Evolutionary conservation across 2,329 filamentous ascomycete species (phyloP).

Genomic region (Alternaria sp.): DNA sequence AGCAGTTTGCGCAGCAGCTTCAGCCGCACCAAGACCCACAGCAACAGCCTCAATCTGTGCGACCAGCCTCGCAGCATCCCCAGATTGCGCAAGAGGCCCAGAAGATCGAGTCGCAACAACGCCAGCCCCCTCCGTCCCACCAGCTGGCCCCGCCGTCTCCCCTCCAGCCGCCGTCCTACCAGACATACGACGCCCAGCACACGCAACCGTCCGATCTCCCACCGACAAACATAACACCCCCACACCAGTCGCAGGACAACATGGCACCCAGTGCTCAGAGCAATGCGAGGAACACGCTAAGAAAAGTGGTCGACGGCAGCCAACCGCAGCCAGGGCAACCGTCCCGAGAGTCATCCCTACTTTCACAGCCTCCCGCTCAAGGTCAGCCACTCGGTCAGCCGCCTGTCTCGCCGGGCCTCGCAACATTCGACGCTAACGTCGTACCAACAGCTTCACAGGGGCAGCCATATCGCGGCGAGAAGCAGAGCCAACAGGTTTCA

Average conservation of each 20-base stretch:
- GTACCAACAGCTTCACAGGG: slow-evolving; percentile 57
- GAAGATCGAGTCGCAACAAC: slow-evolving; percentile 41
- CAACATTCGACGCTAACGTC: slow-evolving; percentile 57
- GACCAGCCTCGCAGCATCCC: slow-evolving; percentile 41
- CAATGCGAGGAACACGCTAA: slow-evolving; percentile 41
- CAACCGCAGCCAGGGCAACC: slow-evolving; percentile 42
- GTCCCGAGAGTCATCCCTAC: slow-evolving; percentile 47
- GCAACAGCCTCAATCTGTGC: slow-evolving; percentile 39
- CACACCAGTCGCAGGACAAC: slow-evolving; percentile 43
- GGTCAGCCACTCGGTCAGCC: slow-evolving; percentile 49
- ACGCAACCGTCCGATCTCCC: slow-evolving; percentile 36
- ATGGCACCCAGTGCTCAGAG: slow-evolving; percentile 42
- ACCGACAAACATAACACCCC: slow-evolving; percentile 40
- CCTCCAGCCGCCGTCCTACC: slow-evolving; percentile 43
- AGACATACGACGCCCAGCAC: slow-evolving; percentile 45
- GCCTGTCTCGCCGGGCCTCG: slow-evolving; percentile 50
- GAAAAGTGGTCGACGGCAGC: slow-evolving; percentile 46
- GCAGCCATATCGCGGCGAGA: slow-evolving; percentile 54
- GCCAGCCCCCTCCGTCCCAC: slow-evolving; percentile 47
- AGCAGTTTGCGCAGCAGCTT: slow-evolving; percentile 24
- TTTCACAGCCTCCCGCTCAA: slow-evolving; percentile 47
- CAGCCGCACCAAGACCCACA: slow-evolving; percentile 34
- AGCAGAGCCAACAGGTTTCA: slow-evolving; percentile 38
- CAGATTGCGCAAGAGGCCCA: slow-evolving; percentile 42
- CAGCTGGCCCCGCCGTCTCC: slow-evolving; percentile 49